Base-by-base conservation (phyloP, 1,139 yeast species). In the Blastobotrys indianensis region DNA sequence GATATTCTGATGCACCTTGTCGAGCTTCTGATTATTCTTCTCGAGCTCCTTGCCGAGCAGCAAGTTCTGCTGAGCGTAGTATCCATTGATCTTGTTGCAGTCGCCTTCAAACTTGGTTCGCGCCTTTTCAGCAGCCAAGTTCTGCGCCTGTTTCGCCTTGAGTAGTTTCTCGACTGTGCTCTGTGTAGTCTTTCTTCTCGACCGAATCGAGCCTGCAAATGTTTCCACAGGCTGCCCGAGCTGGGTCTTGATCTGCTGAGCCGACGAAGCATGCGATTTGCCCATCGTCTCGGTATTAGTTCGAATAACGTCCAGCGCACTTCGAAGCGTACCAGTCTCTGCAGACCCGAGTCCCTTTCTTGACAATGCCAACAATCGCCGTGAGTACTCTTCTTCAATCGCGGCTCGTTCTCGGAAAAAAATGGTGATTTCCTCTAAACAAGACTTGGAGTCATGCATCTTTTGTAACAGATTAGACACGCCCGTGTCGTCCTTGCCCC, bases 1-100 rank as follows among this genome's bases (percentile, higher is more conserved):
- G 42, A 82, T 74, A 13, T 76, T 62, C 31, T 69, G 66, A 48
- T 73, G 75, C 41, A 80, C 72, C 57, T 79, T 80, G 33, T 73
- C 75, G 39, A 82, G 70, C 59, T 82, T 85, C 39, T 69, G 70
- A 53, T 83, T 77, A 58, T 81, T 74, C 54, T 76, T 79, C 52
- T 85, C 88, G 33, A 79, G 73, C 59, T 87, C 95, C 51, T 78
- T 79, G 10, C 94, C 94, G 70, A 92, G 80, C 31, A 92, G 74
- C 12, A 90, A 73, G 54, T 82, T 82, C 53, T 80, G 77, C 58
- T 82, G 79, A 13, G 87, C 79, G 40, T 73, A 69, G 45, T 73
- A 72, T 1, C 82, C 74, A 54, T 80, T 80, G 48, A 82, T 68
- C 55, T 74, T 79, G 37, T 73, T 67, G 60, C 84, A 79, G 44